Evolutionary conservation across 2,329 filamentous ascomycete species (phyloP).

Genomic region (Phialocephala subalpina): DNA sequence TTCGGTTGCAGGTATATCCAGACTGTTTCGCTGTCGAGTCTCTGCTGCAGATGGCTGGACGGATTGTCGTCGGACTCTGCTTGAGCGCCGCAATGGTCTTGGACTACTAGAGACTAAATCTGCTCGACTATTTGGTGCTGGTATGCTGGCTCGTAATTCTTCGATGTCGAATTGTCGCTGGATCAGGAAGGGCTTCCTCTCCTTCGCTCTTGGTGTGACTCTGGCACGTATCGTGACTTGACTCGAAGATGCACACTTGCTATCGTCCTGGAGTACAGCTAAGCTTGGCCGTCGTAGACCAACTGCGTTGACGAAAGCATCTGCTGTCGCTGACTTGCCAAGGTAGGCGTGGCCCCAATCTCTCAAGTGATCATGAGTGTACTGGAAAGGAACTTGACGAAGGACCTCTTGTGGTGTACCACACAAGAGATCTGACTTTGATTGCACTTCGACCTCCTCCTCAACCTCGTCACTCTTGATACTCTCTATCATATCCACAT

Average conservation of each 20-base stretch:
- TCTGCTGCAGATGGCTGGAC: slow-evolving; percentile 17
- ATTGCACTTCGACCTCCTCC: slow-evolving; percentile 6
- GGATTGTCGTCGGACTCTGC: slow-evolving; percentile 31
- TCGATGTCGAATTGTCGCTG: slow-evolving; percentile 59
- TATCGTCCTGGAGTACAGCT: slow-evolving; percentile 14
- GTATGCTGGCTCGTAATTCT: slow-evolving; percentile 52
- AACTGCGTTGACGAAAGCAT: slow-evolving; percentile 55
- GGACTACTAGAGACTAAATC: not conserved
- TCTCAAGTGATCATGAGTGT: slow-evolving; percentile 48
- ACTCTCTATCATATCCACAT: slow-evolving; percentile 11
- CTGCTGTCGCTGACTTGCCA: slow-evolving; percentile 51
- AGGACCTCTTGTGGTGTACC: slow-evolving; percentile 22
- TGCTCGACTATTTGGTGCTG: slow-evolving; percentile 43
- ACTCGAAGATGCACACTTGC: slow-evolving; percentile 10
- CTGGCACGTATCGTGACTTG: slow-evolving; percentile 52
- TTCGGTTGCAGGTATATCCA: slow-evolving; percentile 7
- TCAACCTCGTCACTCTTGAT: not conserved
- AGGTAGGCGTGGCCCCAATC: slow-evolving; percentile 53
- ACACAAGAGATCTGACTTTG: slow-evolving; percentile 20
- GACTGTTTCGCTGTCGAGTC: slow-evolving; percentile 14
- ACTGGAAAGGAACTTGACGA: slow-evolving; percentile 34
- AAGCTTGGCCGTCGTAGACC: slow-evolving; percentile 47
- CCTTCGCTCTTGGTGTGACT: slow-evolving; percentile 50
- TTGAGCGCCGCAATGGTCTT: slow-evolving; percentile 30
- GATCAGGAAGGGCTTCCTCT: slow-evolving; percentile 56